phyloP scores from a whole-genome alignment of 2,329 filamentous ascomycete genomes.

The Penicillium sp. region DNA sequence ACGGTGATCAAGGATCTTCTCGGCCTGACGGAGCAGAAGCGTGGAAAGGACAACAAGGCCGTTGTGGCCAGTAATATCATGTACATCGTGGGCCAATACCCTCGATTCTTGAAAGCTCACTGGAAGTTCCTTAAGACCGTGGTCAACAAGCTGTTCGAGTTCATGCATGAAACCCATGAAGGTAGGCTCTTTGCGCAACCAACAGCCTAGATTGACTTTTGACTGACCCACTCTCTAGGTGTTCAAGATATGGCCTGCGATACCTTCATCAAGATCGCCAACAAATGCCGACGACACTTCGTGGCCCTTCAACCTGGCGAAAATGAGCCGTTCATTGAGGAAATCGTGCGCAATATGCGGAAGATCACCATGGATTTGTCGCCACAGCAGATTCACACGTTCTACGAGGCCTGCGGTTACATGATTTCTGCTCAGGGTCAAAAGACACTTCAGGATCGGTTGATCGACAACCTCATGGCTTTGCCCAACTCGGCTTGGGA shows the following conservation, averaged over 20 bases:
- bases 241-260: slow-evolving; percentile 99
- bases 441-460: slow-evolving; percentile 85
- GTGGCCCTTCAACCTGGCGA: slow-evolving; percentile 94
- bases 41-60: slow-evolving; percentile 98
- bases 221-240: slow-evolving; percentile 52
- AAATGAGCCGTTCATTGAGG: slow-evolving; percentile 94
- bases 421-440: slow-evolving; percentile 99
- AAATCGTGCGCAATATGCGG: slow-evolving; percentile 92
- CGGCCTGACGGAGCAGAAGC: slow-evolving; percentile 97
- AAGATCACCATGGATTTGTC: slow-evolving; percentile 95
- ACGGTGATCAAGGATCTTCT: slow-evolving; percentile 98
- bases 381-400: slow-evolving; percentile 96
- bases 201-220: background rate
- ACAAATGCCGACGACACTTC: slow-evolving; percentile 96
- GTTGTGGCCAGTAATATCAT: slow-evolving; percentile 99
- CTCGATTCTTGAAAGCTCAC: slow-evolving; percentile 95
- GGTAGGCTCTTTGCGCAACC: slow-evolving; percentile 51
- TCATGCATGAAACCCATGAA: slow-evolving; percentile 99
- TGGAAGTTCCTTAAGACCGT: slow-evolving; percentile 99
- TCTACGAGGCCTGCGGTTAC: slow-evolving; percentile 97
- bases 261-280: slow-evolving; percentile 99
- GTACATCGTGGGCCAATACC: slow-evolving; percentile 99
- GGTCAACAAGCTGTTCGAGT: slow-evolving; percentile 98
- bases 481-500: slow-evolving; percentile 95
- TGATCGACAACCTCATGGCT: slow-evolving; percentile 89